Conservation (phyloP, 805 yeast species). For the Ogataea populi-albae region DNA sequence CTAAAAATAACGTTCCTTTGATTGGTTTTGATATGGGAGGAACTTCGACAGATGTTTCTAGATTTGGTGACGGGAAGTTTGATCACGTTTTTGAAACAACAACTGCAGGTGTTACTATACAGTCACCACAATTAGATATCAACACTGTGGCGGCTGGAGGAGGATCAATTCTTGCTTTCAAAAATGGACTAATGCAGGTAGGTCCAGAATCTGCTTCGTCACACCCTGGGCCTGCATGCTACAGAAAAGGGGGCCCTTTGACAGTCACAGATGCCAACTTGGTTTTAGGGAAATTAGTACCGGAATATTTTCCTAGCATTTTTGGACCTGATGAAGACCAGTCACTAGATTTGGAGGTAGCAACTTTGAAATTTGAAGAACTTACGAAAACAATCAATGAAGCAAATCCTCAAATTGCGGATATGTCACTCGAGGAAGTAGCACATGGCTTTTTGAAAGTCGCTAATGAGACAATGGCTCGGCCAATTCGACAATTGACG, state of each 20-base stretch:
- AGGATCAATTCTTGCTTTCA: conserved; percentile 65
- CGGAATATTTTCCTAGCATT: conserved; percentile 74
- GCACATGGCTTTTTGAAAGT: conserved; percentile 81
- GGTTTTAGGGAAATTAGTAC: conserved; percentile 65
- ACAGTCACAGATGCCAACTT: conserved; percentile 86
- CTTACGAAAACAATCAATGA: conserved; percentile 57
- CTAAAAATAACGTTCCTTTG: conserved; percentile 53
- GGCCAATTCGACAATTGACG: conserved; percentile 80
- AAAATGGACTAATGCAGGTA: conserved; percentile 70
- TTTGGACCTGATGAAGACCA: conserved; percentile 81
- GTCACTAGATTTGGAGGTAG: conserved; percentile 56
- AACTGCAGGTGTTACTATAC: conserved; percentile 80
- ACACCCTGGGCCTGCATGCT: conserved; percentile 89
- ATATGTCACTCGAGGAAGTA: conserved; percentile 59
- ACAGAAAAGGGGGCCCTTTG: conserved; percentile 78
- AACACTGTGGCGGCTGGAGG: conserved; percentile 87
- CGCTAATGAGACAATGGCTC: conserved; percentile 87
- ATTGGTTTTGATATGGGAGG: conserved; percentile 93
- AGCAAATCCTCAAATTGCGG: conserved; percentile 39
- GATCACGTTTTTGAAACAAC: conserved; percentile 82
- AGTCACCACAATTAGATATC: conserved; percentile 80
- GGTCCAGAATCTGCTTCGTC: conserved; percentile 89
- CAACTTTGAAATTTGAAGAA: conserved; percentile 47
- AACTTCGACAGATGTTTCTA: conserved; percentile 80
- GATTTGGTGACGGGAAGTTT: conserved; percentile 62